Percentiles rank a stretch among this genome's conserved stretches.
Evolutionary conservation across 768 basidiomycete species (phyloP).

Genomic region (Rhodotorula sphaerocarpa): DNA sequence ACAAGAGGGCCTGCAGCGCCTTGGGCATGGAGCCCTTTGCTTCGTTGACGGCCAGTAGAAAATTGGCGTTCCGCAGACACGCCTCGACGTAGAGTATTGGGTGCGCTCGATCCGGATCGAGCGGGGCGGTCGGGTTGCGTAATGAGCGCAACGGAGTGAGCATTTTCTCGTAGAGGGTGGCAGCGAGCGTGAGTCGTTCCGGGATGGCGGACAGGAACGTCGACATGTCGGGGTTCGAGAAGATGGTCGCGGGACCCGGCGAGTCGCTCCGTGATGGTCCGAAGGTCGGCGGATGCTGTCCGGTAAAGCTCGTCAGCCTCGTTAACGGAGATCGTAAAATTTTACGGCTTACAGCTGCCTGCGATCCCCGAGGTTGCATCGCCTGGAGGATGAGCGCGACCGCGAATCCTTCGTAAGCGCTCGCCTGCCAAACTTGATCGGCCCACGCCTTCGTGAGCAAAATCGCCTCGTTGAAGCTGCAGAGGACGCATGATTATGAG

Average conservation of each 20-base stretch:
- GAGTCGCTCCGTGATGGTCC: constrained; percentile 37
- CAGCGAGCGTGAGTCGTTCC: constrained; percentile 32
- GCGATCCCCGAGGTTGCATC: constrained; percentile 4
- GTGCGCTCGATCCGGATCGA: constrained; percentile 46
- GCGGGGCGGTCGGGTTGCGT: neutral
- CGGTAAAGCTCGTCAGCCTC: constrained; percentile 37
- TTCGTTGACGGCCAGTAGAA: constrained; percentile 58
- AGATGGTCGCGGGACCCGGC: neutral
- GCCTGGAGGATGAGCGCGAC: constrained; percentile 71
- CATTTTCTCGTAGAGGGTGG: constrained; percentile 33
- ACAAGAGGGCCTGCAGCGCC: constrained; percentile 71
- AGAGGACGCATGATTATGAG: constrained; percentile 1
- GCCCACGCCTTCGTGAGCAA: constrained; percentile 63
- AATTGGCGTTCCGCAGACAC: constrained; percentile 62
- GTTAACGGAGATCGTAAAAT: neutral
- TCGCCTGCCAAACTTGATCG: constrained; percentile 83
- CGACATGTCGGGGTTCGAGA: constrained; percentile 12
- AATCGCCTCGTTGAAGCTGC: constrained; percentile 78
- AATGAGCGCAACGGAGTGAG: constrained; percentile 7
- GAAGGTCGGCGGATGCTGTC: constrained; percentile 49
- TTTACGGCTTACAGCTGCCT: constrained; percentile 35
- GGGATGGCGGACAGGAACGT: constrained; percentile 37
- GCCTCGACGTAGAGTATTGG: constrained; percentile 60
- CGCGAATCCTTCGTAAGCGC: constrained; percentile 74
- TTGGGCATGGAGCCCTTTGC: constrained; percentile 59